Evolutionary conservation across 768 basidiomycete species (phyloP), one percentile per base, ranked within the genome.

Genomic region (Tricholoma flavovirens): DNA sequence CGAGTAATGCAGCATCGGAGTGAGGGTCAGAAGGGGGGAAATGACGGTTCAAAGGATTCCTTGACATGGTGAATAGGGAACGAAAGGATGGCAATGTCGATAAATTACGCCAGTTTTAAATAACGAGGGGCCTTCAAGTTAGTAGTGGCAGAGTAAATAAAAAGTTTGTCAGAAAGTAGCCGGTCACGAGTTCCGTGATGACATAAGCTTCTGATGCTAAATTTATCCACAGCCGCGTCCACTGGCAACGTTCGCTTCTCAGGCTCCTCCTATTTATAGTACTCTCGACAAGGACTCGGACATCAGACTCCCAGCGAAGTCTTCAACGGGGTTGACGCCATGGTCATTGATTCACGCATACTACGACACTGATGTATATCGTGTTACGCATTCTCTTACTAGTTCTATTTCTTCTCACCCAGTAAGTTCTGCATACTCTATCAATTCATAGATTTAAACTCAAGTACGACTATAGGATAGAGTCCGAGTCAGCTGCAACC

Each of bases 1-100:
- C 81, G 55, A 91, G 83, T 5, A 92, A 70, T 38, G 81, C 79
- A 53, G 82, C 75, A 65, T 90, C 88, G 17, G 78, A 72, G 48
- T 69, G 64, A 40, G 43, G 46, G 56, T 69, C 65, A n/a, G 40
- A 59, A 49, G 64, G 54, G 57, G 64, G 51, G 52, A 64, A 63
- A 53, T 60, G 60, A 64, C 59, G 60, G 35, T 64, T 62, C 32
- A 50, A 32, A 30, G 59, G 30, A 55, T 49, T 52, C 19, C 54
- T 59, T 24, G 64, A 61, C 64, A 61, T 60, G 58, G 56, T 19
- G n/a, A 9, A 32, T 1, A 17, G n/a, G n/a, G n/a, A n/a, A n/a
- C n/a, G n/a, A n/a, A 17, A 46, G 15, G 29, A 42, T 36, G 35
- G 35, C 4, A 30, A 9, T 26, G 14, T 45, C 9, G 22, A 11